Conservation (phyloP, 1,284 basidiomycete genomes). For the Trametes pubescens region DNA sequence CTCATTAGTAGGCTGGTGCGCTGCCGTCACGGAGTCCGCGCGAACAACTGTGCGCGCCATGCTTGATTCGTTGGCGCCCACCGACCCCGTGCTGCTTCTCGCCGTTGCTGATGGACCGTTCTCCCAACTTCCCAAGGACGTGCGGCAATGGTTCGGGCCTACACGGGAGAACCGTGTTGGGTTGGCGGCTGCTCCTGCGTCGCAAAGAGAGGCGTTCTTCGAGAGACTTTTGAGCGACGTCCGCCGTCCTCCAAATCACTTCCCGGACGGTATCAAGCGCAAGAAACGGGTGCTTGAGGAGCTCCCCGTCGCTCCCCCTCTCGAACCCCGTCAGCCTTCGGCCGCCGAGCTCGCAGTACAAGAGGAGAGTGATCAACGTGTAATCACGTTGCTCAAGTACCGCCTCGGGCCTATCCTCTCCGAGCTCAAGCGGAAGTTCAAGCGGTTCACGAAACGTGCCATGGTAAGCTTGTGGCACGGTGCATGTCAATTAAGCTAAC, state of each 20-base stretch:
- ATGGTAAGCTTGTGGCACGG: conserved; percentile 60
- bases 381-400: conserved; percentile 87
- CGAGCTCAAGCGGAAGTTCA: conserved; percentile 94
- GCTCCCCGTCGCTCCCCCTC: conserved; percentile 89
- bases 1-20: conserved; percentile 87
- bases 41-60: conserved; percentile 89
- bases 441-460: conserved; percentile 87
- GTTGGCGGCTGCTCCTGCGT: conserved; percentile 58
- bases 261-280: conserved; percentile 90
- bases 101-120: conserved; percentile 87
- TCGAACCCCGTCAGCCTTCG: conserved; percentile 86
- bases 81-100: conserved; percentile 92
- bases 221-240: conserved; percentile 74
- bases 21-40: conserved; percentile 85
- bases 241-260: conserved; percentile 82
- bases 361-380: conserved; percentile 81
- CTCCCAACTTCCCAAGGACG: conserved; percentile 79
- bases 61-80: conserved; percentile 89
- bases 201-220: conserved; percentile 84
- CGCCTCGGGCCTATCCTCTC: conserved; percentile 87
- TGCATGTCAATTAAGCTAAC: conserved; percentile 7
- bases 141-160: conserved; percentile 92
- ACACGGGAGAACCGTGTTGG: conserved; percentile 79
- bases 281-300: conserved; percentile 87
- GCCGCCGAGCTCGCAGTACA: conserved; percentile 87